These are phyloP conservation scores for Pythium folliculosum DNA, from an alignment of 352 stramenopile genomes.

Conservation along the genomic window DNA sequence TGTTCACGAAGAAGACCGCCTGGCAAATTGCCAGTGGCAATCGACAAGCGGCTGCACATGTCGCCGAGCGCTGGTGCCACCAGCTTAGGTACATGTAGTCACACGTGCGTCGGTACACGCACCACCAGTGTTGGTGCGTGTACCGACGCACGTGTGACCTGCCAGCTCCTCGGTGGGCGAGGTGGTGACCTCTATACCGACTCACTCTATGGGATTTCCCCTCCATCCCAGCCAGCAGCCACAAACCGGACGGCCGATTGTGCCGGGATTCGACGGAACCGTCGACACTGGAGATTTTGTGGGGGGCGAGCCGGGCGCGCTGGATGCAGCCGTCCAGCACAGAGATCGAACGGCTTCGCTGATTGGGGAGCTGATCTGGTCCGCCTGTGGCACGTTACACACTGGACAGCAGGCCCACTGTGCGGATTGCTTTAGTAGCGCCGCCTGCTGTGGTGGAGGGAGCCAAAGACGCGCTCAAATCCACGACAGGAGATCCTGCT, in stretches of 20 bases:
- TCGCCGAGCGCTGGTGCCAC: too few relatives aligned
- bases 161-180: background rate
- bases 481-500: background rate
- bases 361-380: conserved; percentile 3
- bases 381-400: background rate
- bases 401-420: background rate
- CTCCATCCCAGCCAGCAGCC: background rate
- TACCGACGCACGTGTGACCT: background rate
- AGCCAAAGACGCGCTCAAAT: background rate
- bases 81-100: too few relatives aligned
- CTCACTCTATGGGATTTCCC: background rate
- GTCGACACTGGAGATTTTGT: too few relatives aligned
- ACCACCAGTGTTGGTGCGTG: too few relatives aligned
- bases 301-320: background rate
- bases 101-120: background rate
- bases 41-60: background rate
- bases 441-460: background rate
- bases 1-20: background rate
- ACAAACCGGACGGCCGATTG: background rate
- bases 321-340: background rate
- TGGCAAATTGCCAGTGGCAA: background rate
- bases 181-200: background rate
- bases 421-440: background rate
- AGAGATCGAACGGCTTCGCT: conserved; percentile 1
- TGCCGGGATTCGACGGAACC: background rate